Evolutionary conservation across 768 basidiomycete species (phyloP).

Genomic region (Trametopsis cervina): DNA sequence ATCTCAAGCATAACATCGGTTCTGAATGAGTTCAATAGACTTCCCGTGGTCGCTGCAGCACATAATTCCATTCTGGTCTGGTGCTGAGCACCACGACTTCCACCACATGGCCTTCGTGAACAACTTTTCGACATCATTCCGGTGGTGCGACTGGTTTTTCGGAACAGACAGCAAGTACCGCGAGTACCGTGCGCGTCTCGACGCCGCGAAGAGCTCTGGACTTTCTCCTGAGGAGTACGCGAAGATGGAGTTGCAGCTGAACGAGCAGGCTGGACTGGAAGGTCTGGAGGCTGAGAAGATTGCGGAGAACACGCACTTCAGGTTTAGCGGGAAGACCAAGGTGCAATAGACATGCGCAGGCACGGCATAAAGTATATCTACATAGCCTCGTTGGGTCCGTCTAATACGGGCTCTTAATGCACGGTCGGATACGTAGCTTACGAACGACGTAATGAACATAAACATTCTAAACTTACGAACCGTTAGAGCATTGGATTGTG

Average conservation of each 20-base stretch:
- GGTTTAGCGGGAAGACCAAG: slow-evolving; percentile 15
- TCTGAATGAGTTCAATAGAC: slow-evolving; percentile 36
- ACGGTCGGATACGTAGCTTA: no score
- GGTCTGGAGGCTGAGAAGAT: slow-evolving; percentile 60
- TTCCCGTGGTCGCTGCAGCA: slow-evolving; percentile 97
- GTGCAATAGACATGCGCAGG: slow-evolving; percentile 9
- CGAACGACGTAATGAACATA: no score
- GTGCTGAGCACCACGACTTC: slow-evolving; percentile 97
- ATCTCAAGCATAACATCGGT: background rate
- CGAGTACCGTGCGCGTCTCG: slow-evolving; percentile 64
- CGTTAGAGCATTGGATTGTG: no score
- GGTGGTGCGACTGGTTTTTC: slow-evolving; percentile 85
- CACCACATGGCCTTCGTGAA: slow-evolving; percentile 96
- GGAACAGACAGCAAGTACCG: slow-evolving; percentile 91
- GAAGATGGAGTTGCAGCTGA: slow-evolving; percentile 52
- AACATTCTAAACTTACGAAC: no score
- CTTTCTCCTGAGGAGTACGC: slow-evolving; percentile 46
- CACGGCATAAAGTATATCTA: no score
- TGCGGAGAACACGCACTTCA: slow-evolving; percentile 22
- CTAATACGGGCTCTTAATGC: no score
- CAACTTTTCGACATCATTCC: slow-evolving; percentile 91
- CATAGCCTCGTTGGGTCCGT: no score
- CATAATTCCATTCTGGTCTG: slow-evolving; percentile 93
- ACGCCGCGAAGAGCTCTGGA: slow-evolving; percentile 43
- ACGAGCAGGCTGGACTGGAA: slow-evolving; percentile 68